These are phyloP conservation scores for Peniophora sp. DNA, from an alignment of 1,284 basidiomycete species.

Conservation along the genomic window DNA sequence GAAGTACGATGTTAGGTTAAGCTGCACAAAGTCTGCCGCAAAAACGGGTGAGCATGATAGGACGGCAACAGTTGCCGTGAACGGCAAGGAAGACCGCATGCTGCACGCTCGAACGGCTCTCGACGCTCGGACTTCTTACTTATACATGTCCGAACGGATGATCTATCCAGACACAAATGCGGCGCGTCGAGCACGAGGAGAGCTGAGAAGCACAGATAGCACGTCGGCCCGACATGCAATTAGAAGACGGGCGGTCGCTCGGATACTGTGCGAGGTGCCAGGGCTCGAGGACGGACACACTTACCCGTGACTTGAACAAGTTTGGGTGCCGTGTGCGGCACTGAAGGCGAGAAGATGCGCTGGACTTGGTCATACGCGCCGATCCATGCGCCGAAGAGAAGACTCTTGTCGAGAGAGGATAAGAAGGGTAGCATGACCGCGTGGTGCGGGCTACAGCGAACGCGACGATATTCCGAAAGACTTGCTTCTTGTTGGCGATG, in stretches of 20 bases:
- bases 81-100: background rate
- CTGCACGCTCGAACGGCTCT: background rate
- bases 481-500: too few species aligned
- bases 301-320: background rate
- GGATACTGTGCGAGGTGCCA: background rate
- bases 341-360: background rate
- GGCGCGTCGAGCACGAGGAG: background rate
- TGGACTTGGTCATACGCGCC: background rate
- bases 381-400: background rate
- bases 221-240: background rate
- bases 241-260: background rate
- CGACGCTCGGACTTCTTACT: background rate
- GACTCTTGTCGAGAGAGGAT: background rate
- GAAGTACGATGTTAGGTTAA: slow-evolving; percentile 9
- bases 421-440: background rate
- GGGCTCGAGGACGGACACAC: background rate
- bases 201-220: background rate
- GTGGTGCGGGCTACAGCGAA: too few species aligned
- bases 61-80: background rate
- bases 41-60: background rate
- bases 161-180: background rate
- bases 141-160: background rate
- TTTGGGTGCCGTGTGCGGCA: background rate
- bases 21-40: slow-evolving; percentile 2
- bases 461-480: too few species aligned